phyloP scores from a whole-genome alignment of 2,329 filamentous ascomycete species.

The Fusarium fujikuroi region DNA sequence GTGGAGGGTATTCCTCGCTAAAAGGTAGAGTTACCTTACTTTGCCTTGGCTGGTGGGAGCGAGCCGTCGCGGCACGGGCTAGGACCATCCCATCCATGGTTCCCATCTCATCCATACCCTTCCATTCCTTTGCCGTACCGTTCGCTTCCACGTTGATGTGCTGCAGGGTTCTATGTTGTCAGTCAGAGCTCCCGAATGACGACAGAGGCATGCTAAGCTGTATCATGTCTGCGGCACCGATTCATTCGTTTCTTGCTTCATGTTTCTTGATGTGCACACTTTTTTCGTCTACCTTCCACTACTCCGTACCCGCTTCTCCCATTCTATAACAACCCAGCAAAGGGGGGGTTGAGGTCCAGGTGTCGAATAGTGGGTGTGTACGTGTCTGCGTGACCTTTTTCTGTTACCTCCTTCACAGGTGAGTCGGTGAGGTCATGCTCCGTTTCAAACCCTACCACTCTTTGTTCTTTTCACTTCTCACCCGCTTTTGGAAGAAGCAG shows the following conservation, averaged over 20 bases:
- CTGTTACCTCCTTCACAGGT: slow-evolving; percentile 20
- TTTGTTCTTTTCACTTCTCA: slow-evolving; percentile 3
- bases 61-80: slow-evolving; percentile 33
- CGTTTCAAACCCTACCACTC: slow-evolving; percentile 8
- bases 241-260: slow-evolving; percentile 7
- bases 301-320: neutral
- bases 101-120: slow-evolving; percentile 7
- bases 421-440: slow-evolving; percentile 30
- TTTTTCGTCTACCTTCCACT: neutral
- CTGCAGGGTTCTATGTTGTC: slow-evolving; percentile 30
- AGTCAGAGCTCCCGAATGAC: slow-evolving; percentile 7
- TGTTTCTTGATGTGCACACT: neutral
- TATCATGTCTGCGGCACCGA: slow-evolving; percentile 12
- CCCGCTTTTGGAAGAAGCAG: neutral
- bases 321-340: neutral
- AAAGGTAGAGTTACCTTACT: neutral
- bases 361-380: neutral
- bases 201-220: neutral
- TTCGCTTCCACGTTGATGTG: slow-evolving; percentile 31
- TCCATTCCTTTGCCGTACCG: slow-evolving; percentile 14
- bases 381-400: slow-evolving; percentile 8
- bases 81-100: slow-evolving; percentile 27
- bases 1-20: slow-evolving; percentile 19
- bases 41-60: slow-evolving; percentile 24
- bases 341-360: neutral